A percentile compares a stretch with the other conserved stretches of the same genome.
These are phyloP conservation scores for Umbelopsis isabellina DNA, from an alignment of 192 early-diverging fungal species.

Conservation along the genomic window DNA sequence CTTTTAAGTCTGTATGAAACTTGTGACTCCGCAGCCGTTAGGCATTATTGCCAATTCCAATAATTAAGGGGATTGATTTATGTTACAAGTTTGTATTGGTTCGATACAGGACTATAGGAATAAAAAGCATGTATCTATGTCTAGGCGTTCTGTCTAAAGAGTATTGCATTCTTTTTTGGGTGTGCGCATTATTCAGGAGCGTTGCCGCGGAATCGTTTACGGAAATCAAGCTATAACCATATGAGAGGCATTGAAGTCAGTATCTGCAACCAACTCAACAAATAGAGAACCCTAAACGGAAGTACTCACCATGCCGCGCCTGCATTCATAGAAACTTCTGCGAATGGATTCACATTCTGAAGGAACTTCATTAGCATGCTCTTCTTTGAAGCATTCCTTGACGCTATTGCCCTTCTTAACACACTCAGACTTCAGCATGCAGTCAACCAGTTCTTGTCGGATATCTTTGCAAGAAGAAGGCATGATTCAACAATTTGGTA, in stretches of 20 bases:
- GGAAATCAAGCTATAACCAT: constrained; percentile 48
- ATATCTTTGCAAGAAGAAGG: constrained; percentile 64
- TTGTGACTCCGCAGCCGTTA: too few relatives aligned
- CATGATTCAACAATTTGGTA: constrained; percentile 31
- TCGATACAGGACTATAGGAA: too few relatives aligned
- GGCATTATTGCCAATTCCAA: too few relatives aligned
- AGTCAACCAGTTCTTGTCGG: constrained; percentile 55
- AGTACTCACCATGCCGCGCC: constrained; percentile 54
- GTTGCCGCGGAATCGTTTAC: constrained; percentile 55
- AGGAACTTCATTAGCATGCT: constrained; percentile 53
- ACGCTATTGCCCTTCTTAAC: constrained; percentile 50
- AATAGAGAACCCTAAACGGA: background rate
- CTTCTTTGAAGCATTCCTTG: constrained; percentile 55
- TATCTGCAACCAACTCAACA: too few relatives aligned
- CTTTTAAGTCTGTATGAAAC: too few relatives aligned
- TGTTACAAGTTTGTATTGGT: too few relatives aligned
- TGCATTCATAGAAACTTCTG: constrained; percentile 60
- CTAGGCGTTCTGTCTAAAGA: too few relatives aligned
- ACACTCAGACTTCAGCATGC: constrained; percentile 61
- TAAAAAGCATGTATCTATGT: too few relatives aligned
- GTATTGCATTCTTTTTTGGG: background rate
- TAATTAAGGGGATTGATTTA: too few relatives aligned
- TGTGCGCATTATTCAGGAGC: constrained; percentile 39
- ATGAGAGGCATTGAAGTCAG: background rate
- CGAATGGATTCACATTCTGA: constrained; percentile 57